Evolutionary conservation across 2,329 filamentous ascomycete genomes (phyloP).

Genomic region (Macroventuria anomochaeta): DNA sequence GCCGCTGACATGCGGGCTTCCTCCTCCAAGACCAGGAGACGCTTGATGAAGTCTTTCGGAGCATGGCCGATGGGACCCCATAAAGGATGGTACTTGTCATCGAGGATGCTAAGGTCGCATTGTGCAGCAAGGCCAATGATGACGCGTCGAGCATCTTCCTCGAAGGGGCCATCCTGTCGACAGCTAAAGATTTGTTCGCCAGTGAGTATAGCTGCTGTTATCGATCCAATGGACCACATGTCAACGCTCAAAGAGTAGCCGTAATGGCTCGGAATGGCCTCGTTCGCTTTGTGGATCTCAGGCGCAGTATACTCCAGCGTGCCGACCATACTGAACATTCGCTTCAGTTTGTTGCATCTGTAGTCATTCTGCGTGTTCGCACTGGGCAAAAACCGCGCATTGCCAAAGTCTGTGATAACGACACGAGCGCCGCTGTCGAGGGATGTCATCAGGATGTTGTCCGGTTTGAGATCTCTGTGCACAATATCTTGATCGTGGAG

Average conservation of each 20-base stretch:
- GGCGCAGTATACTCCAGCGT: conserved; percentile 66
- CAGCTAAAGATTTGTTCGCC: conserved; percentile 57
- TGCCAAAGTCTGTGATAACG: conserved; percentile 67
- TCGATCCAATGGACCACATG: conserved; percentile 67
- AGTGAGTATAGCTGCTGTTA: conserved; percentile 60
- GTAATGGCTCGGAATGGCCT: conserved; percentile 25
- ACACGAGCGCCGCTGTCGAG: conserved; percentile 58
- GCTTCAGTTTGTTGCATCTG: conserved; percentile 21
- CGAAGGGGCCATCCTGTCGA: conserved; percentile 34
- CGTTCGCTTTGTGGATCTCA: conserved; percentile 48
- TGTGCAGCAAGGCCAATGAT: conserved; percentile 46
- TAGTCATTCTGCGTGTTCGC: conserved; percentile 4
- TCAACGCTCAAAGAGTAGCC: conserved; percentile 67
- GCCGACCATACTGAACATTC: conserved; percentile 63
- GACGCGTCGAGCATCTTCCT: conserved; percentile 30
- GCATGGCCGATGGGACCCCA: conserved; percentile 54
- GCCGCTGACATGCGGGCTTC: conserved; percentile 58
- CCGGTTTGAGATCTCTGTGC: conserved; percentile 68
- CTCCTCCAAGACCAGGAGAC: conserved; percentile 60
- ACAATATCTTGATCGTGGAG: conserved; percentile 63
- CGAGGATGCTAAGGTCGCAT: conserved; percentile 55
- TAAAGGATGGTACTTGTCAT: conserved; percentile 43
- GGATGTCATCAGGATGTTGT: conserved; percentile 67
- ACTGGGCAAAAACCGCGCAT: conserved; percentile 53
- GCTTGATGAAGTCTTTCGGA: conserved; percentile 61